A percentile compares a stretch with the other conserved stretches of the same genome.
These are phyloP conservation scores for Exophiala phaeomuriformis DNA, from an alignment of 2,329 filamentous ascomycete genomes.

Conservation along the genomic window DNA sequence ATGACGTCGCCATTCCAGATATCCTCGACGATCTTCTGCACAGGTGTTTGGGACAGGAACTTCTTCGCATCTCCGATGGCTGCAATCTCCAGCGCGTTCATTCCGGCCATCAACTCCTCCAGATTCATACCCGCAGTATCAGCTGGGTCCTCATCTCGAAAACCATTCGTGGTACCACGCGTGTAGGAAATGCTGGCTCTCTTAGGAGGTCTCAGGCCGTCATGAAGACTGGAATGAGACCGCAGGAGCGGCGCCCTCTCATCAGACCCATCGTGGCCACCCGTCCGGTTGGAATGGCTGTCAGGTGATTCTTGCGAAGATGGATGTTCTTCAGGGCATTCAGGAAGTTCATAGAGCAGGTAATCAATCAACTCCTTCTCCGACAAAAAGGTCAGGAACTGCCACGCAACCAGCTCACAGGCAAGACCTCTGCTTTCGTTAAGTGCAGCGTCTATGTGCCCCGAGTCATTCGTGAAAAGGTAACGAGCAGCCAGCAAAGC, in stretches of 20 bases:
- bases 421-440: slow-evolving; percentile 51
- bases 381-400: slow-evolving; percentile 51
- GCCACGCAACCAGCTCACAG: slow-evolving; percentile 57
- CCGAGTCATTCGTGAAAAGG: slow-evolving; percentile 46
- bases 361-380: slow-evolving; percentile 52
- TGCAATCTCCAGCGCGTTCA: slow-evolving; percentile 84
- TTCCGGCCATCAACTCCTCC: slow-evolving; percentile 63
- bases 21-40: slow-evolving; percentile 75
- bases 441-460: slow-evolving; percentile 47
- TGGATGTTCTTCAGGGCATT: slow-evolving; percentile 4
- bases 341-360: slow-evolving; percentile 48
- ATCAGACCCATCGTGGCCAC: slow-evolving; percentile 13
- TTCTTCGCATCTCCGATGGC: slow-evolving; percentile 74
- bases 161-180: slow-evolving; percentile 5
- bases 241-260: slow-evolving; percentile 32
- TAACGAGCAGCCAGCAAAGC: slow-evolving; percentile 53
- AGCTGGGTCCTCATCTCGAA: slow-evolving; percentile 3
- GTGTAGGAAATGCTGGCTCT: slow-evolving; percentile 11
- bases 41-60: slow-evolving; percentile 70
- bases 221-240: slow-evolving; percentile 8
- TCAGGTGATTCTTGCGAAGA: slow-evolving; percentile 14
- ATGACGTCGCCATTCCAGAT: slow-evolving; percentile 83
- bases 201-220: slow-evolving; percentile 14
- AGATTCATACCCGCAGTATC: slow-evolving; percentile 45
- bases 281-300: background rate